phyloP scores from a whole-genome alignment of 2,329 filamentous ascomycete species.

The Verruconis gallopava region DNA sequence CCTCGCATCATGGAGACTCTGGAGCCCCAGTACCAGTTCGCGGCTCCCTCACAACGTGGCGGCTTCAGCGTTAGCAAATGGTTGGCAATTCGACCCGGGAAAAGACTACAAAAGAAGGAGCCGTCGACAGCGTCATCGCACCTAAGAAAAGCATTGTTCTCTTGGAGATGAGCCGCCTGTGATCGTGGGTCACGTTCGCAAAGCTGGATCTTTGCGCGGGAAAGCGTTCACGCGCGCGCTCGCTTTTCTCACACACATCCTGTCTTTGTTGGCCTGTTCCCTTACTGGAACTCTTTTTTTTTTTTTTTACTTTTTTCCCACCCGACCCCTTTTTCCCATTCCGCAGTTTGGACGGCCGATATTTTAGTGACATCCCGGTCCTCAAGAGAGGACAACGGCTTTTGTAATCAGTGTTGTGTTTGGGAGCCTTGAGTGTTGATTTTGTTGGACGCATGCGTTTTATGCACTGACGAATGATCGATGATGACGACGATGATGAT shows the following conservation, averaged over 20 bases:
- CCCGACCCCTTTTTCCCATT: too few species aligned
- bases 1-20: slow-evolving; percentile 4
- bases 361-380: background rate
- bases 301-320: too few species aligned
- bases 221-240: too few species aligned
- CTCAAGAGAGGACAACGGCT: slow-evolving; percentile 5
- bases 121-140: background rate
- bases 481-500: background rate
- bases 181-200: too few species aligned
- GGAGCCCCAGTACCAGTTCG: slow-evolving; percentile 5
- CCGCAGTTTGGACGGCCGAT: background rate
- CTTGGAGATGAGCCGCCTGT: slow-evolving; percentile 8
- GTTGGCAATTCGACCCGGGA: slow-evolving; percentile 4
- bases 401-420: too few species aligned
- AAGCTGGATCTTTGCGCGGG: too few species aligned
- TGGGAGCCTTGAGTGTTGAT: too few species aligned
- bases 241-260: too few species aligned
- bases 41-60: background rate
- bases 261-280: too few species aligned
- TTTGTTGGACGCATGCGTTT: too few species aligned
- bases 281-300: too few species aligned
- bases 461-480: background rate
- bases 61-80: slow-evolving; percentile 2
- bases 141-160: slow-evolving; percentile 1
- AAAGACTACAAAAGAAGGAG: background rate